phyloP scores from a whole-genome alignment of 495 filamentous ascomycete species.

The Aspergillus steynii region DNA sequence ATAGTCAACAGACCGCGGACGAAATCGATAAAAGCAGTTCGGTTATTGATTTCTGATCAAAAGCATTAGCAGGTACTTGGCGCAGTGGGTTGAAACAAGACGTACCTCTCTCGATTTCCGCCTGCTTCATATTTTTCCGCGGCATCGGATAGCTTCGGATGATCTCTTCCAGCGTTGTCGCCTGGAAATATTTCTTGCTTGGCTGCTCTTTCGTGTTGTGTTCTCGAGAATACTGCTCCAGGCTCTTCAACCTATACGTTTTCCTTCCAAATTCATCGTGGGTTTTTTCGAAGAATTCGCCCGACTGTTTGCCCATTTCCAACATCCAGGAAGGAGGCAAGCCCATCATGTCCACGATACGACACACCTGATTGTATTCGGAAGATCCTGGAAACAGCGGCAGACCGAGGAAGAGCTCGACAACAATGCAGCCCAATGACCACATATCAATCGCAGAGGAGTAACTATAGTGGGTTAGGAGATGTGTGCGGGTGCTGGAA shows the following conservation, averaged over 20 bases:
- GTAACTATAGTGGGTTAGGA: slow-evolving; percentile 55
- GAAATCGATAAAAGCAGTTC: slow-evolving; percentile 98
- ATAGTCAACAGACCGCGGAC: slow-evolving; percentile 93
- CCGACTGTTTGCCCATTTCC: slow-evolving; percentile 97
- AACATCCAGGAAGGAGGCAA: slow-evolving; percentile 98
- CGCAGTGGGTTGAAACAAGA: slow-evolving; percentile 8
- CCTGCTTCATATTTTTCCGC: slow-evolving; percentile 98
- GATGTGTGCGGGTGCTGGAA: slow-evolving; percentile 2
- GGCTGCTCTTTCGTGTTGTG: slow-evolving; percentile 96
- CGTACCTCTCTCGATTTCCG: slow-evolving; percentile 93
- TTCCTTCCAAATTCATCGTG: slow-evolving; percentile 90
- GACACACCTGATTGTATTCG: slow-evolving; percentile 96
- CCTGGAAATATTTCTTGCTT: slow-evolving; percentile 99
- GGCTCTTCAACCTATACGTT: slow-evolving; percentile 88
- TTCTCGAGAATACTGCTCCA: slow-evolving; percentile 96
- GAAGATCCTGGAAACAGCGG: slow-evolving; percentile 97
- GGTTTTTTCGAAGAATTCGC: slow-evolving; percentile 95
- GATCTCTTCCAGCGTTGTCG: slow-evolving; percentile 91
- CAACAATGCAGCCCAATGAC: slow-evolving; percentile 98
- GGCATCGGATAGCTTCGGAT: slow-evolving; percentile 98
- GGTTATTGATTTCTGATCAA: slow-evolving; percentile 88
- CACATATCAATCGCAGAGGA: slow-evolving; percentile 99
- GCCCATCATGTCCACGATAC: slow-evolving; percentile 98
- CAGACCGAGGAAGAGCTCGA: slow-evolving; percentile 93
- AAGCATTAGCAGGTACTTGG: slow-evolving; percentile 24